A percentile compares a stretch with the other conserved stretches of the same genome.
phyloP scores from a whole-genome alignment of 2,329 filamentous ascomycete genomes.

The Nigrospora osmanthi region DNA sequence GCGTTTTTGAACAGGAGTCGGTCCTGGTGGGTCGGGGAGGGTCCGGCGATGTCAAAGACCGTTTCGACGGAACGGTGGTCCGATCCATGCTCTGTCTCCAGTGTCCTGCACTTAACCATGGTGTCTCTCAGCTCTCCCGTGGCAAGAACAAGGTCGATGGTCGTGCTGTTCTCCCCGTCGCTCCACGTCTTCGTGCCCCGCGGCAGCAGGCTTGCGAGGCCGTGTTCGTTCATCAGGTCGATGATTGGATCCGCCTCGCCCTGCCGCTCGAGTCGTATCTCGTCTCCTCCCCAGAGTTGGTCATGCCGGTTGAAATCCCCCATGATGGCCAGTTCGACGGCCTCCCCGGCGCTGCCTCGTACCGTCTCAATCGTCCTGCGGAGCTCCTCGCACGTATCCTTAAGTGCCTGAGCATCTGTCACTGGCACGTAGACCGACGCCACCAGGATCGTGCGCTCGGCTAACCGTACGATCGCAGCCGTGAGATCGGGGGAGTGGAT shows the following conservation, averaged over 20 bases:
- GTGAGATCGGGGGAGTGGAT: background rate
- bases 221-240: slow-evolving; percentile 23
- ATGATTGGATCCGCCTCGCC: slow-evolving; percentile 27
- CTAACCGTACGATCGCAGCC: background rate
- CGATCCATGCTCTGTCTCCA: background rate
- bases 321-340: background rate
- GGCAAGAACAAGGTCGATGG: slow-evolving; percentile 16
- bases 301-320: slow-evolving; percentile 17
- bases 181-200: slow-evolving; percentile 26
- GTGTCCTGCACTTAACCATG: slow-evolving; percentile 1
- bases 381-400: background rate
- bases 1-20: slow-evolving; percentile 17
- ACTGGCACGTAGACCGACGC: background rate
- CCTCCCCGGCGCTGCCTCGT: too few relatives aligned
- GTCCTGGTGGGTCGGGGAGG: slow-evolving; percentile 2
- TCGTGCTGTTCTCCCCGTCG: slow-evolving; percentile 9
- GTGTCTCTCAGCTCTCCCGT: slow-evolving; percentile 9
- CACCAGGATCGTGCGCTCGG: background rate
- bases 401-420: background rate
- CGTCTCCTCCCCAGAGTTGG: slow-evolving; percentile 14
- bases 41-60: slow-evolving; percentile 11
- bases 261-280: slow-evolving; percentile 25
- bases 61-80: background rate
- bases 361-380: too few relatives aligned
- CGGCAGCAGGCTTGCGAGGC: slow-evolving; percentile 23